These are phyloP conservation scores for Podospora comata DNA, from an alignment of 495 filamentous ascomycete genomes.

Conservation along the genomic window DNA sequence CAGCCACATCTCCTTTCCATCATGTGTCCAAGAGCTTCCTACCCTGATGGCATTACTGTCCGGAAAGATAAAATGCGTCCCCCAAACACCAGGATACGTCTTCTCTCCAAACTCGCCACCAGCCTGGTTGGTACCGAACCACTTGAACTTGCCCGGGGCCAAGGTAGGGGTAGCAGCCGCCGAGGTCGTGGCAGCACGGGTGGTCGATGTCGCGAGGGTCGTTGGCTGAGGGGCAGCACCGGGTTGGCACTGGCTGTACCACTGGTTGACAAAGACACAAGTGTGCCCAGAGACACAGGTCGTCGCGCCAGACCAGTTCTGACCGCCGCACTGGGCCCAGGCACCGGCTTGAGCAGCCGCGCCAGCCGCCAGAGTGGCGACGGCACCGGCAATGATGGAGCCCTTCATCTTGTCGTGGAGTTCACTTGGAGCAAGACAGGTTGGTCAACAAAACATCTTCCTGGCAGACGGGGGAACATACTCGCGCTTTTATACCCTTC, in stretches of 20 bases:
- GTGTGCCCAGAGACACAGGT: slow-evolving; percentile 41
- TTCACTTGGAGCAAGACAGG: slow-evolving; percentile 1
- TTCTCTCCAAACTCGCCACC: slow-evolving; percentile 54
- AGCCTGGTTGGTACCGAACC: slow-evolving; percentile 48
- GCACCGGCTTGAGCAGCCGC: slow-evolving; percentile 29
- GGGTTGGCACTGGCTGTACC: slow-evolving; percentile 44
- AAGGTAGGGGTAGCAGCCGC: slow-evolving; percentile 15
- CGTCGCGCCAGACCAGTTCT: slow-evolving; percentile 37
- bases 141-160: slow-evolving; percentile 37
- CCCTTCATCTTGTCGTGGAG: slow-evolving; percentile 27
- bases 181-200: slow-evolving; percentile 16
- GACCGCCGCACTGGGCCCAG: slow-evolving; percentile 49
- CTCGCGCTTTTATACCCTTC: slow-evolving; percentile 2
- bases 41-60: slow-evolving; percentile 45
- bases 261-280: slow-evolving; percentile 43
- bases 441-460: slow-evolving; percentile 7
- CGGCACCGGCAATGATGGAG: slow-evolving; percentile 26
- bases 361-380: slow-evolving; percentile 27
- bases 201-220: slow-evolving; percentile 20
- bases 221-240: slow-evolving; percentile 19
- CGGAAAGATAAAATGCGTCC: slow-evolving; percentile 59
- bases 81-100: slow-evolving; percentile 52
- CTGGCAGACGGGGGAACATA: not conserved
- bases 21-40: slow-evolving; percentile 16
- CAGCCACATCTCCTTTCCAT: not conserved